Conservation (phyloP, 805 yeast genomes). For the Suhomyces emberorum region DNA sequence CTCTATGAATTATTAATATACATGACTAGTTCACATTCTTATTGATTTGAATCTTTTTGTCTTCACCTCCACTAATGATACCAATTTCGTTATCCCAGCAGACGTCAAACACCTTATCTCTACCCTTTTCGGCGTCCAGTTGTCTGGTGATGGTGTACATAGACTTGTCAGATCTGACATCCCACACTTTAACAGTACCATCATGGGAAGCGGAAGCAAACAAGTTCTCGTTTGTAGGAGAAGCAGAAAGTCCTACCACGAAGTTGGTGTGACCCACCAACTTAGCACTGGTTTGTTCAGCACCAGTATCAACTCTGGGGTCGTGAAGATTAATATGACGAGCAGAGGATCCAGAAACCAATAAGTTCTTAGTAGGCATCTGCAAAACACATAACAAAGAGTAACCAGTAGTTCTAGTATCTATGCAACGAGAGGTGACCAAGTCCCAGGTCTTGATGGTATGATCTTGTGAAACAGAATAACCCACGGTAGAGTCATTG, state of each 20-base stretch:
- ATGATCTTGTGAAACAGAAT: conserved; percentile 95
- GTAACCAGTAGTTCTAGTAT: conserved; percentile 82
- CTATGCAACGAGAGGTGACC: conserved; percentile 79
- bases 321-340: conserved; percentile 93
- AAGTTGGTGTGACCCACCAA: conserved; percentile 88
- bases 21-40: conserved; percentile 16
- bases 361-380: conserved; percentile 61
- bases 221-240: conserved; percentile 78
- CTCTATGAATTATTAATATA: neutral
- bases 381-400: conserved; percentile 75
- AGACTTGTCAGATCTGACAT: conserved; percentile 78
- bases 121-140: conserved; percentile 35
- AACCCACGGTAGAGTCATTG: conserved; percentile 75
- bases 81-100: conserved; percentile 81
- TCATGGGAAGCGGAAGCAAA: conserved; percentile 93
- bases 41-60: conserved; percentile 87
- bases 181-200: conserved; percentile 95
- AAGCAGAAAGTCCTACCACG: conserved; percentile 72
- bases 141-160: conserved; percentile 82
- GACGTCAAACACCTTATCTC: conserved; percentile 77
- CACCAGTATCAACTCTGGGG: conserved; percentile 68
- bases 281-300: conserved; percentile 58
- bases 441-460: conserved; percentile 95
- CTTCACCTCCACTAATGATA: conserved; percentile 90
- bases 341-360: conserved; percentile 97